phyloP scores from a whole-genome alignment of 2,329 filamentous ascomycete genomes.

The Bipolaris victoriae region DNA sequence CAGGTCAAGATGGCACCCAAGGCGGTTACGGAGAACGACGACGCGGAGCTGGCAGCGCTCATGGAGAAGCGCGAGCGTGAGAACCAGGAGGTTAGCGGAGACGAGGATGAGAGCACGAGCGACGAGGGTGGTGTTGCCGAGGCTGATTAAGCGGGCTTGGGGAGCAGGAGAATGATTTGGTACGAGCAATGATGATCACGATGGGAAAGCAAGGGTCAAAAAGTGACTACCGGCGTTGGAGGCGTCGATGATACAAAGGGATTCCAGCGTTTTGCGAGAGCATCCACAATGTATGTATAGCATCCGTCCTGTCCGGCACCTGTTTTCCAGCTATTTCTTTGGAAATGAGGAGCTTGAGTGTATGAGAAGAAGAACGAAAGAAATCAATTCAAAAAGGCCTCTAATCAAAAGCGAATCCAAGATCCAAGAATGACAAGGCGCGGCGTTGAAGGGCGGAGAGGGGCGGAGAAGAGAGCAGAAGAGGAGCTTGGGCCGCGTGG shows the following conservation, averaged over 20 bases:
- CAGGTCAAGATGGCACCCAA: slow-evolving; percentile 98
- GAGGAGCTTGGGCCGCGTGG: slow-evolving; percentile 20
- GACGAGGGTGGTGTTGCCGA: slow-evolving; percentile 72
- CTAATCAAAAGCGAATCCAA: not conserved
- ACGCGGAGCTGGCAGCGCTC: slow-evolving; percentile 92
- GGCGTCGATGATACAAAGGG: slow-evolving; percentile 21
- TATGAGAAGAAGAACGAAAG: not conserved
- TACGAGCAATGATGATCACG: slow-evolving; percentile 22
- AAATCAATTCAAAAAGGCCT: not conserved
- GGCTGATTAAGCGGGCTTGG: slow-evolving; percentile 36
- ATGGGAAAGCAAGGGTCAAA: slow-evolving; percentile 28
- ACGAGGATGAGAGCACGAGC: slow-evolving; percentile 94
- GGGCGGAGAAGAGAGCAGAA: slow-evolving; percentile 11
- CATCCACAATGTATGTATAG: slow-evolving; percentile 26
- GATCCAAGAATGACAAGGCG: not conserved
- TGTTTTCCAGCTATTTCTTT: slow-evolving; percentile 2
- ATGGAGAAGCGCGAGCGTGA: slow-evolving; percentile 99
- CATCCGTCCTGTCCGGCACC: slow-evolving; percentile 3
- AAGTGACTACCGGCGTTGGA: slow-evolving; percentile 40
- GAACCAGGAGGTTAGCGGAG: slow-evolving; percentile 96
- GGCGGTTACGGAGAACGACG: slow-evolving; percentile 97
- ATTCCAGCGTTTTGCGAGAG: slow-evolving; percentile 26
- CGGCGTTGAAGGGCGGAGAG: slow-evolving; percentile 3
- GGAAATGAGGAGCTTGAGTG: not conserved
- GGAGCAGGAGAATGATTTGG: slow-evolving; percentile 9